Evolutionary conservation across 148 eudicot species (phyloP), one percentile per base, ranked within the genome.

Genomic region (Rhododendron vialii): DNA sequence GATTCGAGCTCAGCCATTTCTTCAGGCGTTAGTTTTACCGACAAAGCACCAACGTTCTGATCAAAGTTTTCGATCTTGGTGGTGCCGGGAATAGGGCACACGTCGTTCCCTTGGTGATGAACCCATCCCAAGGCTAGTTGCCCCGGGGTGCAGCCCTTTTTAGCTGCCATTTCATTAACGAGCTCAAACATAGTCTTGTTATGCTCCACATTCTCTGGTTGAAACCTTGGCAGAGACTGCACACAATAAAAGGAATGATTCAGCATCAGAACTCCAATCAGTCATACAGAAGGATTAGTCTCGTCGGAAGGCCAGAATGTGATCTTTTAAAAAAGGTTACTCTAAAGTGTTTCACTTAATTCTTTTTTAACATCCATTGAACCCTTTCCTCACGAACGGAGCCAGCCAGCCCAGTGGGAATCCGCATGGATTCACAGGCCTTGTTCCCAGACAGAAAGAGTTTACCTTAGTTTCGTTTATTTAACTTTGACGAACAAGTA

Each of bases 121-220:
- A 85, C 77, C 87, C 87, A 85, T 59, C 78, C 87, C 71, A 85
- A 30, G 3, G 87, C 87, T 28, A 85, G 63, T 26, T 85, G 87
- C 38, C 45, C 83, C 0, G 87, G 76, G n/a, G 86, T 84, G 47
- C 86, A 76, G 3, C 86, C 86, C n/a, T 55, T 84, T 18, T 26
- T 84, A 2, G 73, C 55, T 36, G 86, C 86, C 74, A 84, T 76
- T 38, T 85, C 61, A 18, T 61, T 85, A 6, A 85, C 77, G 0
- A 48, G 13, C 83, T 85, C 83, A 30, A 59, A 85, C 28, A 79
- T 45, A 5, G 20, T 57, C 3, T 78, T 61, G 83, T 78, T 85
- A n/a, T 85, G 43, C 76, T 57, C 87, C 20, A 85, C 6, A 30
- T 85, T 85, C 83, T 61, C 87, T 0, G 57, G 18, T 43, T 85